Conservation (phyloP, 2,329 filamentous ascomycete genomes). For the Aspergillus jensenii region DNA sequence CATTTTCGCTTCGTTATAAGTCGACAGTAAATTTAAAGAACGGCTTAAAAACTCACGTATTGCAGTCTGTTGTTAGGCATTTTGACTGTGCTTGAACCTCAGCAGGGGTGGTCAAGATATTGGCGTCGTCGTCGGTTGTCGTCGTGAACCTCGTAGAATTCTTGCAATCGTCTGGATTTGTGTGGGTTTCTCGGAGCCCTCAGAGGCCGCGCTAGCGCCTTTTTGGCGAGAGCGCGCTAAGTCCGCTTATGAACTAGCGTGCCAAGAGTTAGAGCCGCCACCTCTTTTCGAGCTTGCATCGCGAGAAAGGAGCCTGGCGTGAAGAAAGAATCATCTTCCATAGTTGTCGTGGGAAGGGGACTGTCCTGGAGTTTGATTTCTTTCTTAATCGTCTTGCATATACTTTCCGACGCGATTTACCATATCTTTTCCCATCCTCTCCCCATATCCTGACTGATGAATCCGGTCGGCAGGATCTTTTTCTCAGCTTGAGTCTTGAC, state of each 20-base stretch:
- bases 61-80: conserved; percentile 55
- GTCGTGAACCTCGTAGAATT: conserved; percentile 44
- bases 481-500: conserved; percentile 30
- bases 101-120: conserved; percentile 42
- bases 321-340: conserved; percentile 21
- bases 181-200: conserved; percentile 46
- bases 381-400: conserved; percentile 17
- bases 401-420: conserved; percentile 5
- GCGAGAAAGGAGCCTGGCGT: conserved; percentile 20
- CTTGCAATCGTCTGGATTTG: conserved; percentile 42
- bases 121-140: conserved; percentile 43
- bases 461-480: conserved; percentile 22
- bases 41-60: conserved; percentile 40
- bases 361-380: conserved; percentile 21
- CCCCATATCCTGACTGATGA: conserved; percentile 15
- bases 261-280: conserved; percentile 31
- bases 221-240: conserved; percentile 39
- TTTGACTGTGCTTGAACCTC: conserved; percentile 48
- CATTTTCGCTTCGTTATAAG: not conserved
- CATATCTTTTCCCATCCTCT: not conserved
- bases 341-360: conserved; percentile 32
- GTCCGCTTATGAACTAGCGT: conserved; percentile 22
- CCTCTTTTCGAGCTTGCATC: conserved; percentile 34
- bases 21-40: not conserved
- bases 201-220: conserved; percentile 40